Evolutionary conservation across 2,329 filamentous ascomycete genomes (phyloP), one percentile per base, ranked within the genome.

Genomic region (Fusarium tupiense): DNA sequence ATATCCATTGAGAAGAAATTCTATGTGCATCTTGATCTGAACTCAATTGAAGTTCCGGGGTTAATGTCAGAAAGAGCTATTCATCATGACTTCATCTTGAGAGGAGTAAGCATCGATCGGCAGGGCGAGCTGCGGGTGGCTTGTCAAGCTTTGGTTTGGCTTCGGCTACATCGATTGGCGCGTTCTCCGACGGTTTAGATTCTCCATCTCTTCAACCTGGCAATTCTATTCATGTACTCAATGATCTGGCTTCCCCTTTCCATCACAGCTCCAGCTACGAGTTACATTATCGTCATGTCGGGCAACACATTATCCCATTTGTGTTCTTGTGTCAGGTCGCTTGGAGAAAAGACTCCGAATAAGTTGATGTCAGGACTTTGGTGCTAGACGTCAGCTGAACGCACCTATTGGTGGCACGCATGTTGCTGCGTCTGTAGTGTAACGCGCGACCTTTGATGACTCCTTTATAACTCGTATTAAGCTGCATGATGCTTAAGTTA

Each of bases 61-160:
- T 24, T n/a, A 20, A 17, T 35, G 12, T 6, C n/a, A 31, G 38
- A 38, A 14, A 43, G 8, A 4, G 31, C 35, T 10, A 38, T 38
- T 67, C 50, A 67, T 33, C 20, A 64, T 67, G 50, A 67, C 60
- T 67, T 64, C 60, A 64, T 41, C 16, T 7, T 16, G 16, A 8
- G 61, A 58, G 52, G 61, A 53, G 46, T 38, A 38, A 24, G 33
- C 22, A n/a, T 64, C 31, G 64, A 65, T 67, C 52, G 33, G 46
- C 44, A 65, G 61, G 64, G 61, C 64, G 17, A 52, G 46, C 26
- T 35, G 22, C 52, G 46, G 46, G 65, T 66, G 65, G 65, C 65
- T 64, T 58, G 31, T 29, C 10, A 38, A 54, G n/a, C 29, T 64
- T 24, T 26, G 7, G 19, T 47, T 56, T 64, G 41, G 41, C 41